phyloP scores from a whole-genome alignment of 805 yeast species.

The Hanseniaspora taiwanica region DNA sequence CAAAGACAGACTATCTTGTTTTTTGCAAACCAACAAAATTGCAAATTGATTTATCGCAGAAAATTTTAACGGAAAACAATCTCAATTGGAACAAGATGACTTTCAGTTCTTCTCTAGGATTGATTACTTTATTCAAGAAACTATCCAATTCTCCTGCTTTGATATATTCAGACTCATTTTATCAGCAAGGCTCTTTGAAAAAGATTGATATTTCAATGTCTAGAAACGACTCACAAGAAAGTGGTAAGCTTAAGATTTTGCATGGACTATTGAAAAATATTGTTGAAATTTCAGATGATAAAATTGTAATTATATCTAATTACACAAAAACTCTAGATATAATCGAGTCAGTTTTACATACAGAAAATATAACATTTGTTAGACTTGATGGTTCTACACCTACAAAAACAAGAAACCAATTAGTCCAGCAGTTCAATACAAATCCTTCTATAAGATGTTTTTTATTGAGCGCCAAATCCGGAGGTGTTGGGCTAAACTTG shows the following conservation, averaged over 20 bases:
- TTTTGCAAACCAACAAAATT: slow-evolving; percentile 62
- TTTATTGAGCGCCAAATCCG: slow-evolving; percentile 76
- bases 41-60: slow-evolving; percentile 44
- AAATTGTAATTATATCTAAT: slow-evolving; percentile 87
- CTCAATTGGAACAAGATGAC: slow-evolving; percentile 18
- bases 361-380: slow-evolving; percentile 35
- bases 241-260: slow-evolving; percentile 58
- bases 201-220: not conserved
- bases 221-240: slow-evolving; percentile 9
- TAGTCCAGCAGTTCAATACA: slow-evolving; percentile 60
- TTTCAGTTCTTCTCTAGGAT: slow-evolving; percentile 37
- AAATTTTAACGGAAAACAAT: slow-evolving; percentile 26
- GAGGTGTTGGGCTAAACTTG: slow-evolving; percentile 85
- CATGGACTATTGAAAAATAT: slow-evolving; percentile 43
- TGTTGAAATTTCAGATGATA: slow-evolving; percentile 37
- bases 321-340: slow-evolving; percentile 90
- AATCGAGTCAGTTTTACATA: slow-evolving; percentile 41
- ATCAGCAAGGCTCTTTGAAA: slow-evolving; percentile 1
- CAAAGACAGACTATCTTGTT: slow-evolving; percentile 60
- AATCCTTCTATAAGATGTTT: slow-evolving; percentile 29
- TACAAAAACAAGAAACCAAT: slow-evolving; percentile 43
- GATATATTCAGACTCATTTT: slow-evolving; percentile 32
- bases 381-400: slow-evolving; percentile 83
- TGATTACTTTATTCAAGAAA: slow-evolving; percentile 66
- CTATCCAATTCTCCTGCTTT: slow-evolving; percentile 74